These are phyloP conservation scores for Trypanosoma vivax DNA, from an alignment of 208 protist genomes.

Conservation along the genomic window DNA sequence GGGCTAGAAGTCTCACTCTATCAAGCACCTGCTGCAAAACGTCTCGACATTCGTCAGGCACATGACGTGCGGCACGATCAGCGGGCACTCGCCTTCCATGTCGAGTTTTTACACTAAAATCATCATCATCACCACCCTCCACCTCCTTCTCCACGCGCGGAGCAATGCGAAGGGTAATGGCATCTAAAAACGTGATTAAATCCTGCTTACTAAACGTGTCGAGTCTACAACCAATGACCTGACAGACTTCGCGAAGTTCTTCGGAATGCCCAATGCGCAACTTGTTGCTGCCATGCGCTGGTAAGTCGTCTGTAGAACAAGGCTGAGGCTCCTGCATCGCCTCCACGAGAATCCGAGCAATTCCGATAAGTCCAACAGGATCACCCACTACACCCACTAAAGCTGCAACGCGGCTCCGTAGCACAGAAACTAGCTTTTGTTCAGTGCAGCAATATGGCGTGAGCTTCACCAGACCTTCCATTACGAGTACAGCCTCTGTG, in stretches of 20 bases:
- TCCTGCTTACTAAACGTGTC: slow-evolving; percentile 41
- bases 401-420: slow-evolving; percentile 32
- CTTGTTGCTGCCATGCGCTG: not conserved
- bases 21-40: slow-evolving; percentile 20
- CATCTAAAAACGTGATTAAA: slow-evolving; percentile 43
- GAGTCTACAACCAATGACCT: slow-evolving; percentile 30
- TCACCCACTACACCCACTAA: slow-evolving; percentile 37
- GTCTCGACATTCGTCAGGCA: slow-evolving; percentile 21
- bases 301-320: not conserved
- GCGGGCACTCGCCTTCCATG: not conserved
- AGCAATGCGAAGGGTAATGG: slow-evolving; percentile 26
- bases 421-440: slow-evolving; percentile 25
- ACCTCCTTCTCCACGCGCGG: not conserved
- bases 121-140: not conserved
- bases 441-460: slow-evolving; percentile 21
- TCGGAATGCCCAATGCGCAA: slow-evolving; percentile 3
- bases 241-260: slow-evolving; percentile 18
- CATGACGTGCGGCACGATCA: not conserved
- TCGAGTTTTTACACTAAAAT: not conserved
- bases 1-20: slow-evolving; percentile 5
- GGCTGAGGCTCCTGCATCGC: slow-evolving; percentile 12
- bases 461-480: slow-evolving; percentile 45
- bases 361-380: slow-evolving; percentile 45
- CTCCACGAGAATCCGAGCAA: slow-evolving; percentile 30
- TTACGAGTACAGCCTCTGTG: slow-evolving; percentile 39